phyloP scores from a whole-genome alignment of 352 stramenopile species.

The Blastocystis sp. region DNA sequence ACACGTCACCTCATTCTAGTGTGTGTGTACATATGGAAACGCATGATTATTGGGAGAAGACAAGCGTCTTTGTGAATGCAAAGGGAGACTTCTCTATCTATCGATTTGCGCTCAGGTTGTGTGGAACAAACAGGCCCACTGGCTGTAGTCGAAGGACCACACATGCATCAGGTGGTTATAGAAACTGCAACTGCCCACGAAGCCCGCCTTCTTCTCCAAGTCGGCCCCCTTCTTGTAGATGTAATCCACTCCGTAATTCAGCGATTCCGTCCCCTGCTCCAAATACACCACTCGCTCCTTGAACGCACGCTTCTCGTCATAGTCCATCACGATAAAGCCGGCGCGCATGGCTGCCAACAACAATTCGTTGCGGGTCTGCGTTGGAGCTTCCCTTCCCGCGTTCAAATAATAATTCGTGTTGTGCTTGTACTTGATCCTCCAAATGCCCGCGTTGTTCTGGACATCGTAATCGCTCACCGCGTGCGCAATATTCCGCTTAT shows the following conservation, averaged over 20 bases:
- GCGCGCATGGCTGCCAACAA: constrained; percentile 44
- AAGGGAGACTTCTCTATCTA: not conserved
- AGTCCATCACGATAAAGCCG: constrained; percentile 51
- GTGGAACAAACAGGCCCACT: constrained; percentile 62
- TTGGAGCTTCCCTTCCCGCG: no score
- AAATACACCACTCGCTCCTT: constrained; percentile 35
- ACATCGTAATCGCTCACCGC: constrained; percentile 45
- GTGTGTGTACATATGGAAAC: no score
- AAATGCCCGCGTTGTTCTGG: constrained; percentile 62
- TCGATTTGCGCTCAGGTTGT: not conserved
- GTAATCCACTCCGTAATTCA: constrained; percentile 68
- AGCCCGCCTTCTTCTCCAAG: not conserved
- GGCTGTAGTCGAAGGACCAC: constrained; percentile 19
- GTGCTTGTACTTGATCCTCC: constrained; percentile 68
- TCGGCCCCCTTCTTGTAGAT: constrained; percentile 28
- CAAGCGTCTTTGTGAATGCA: constrained; percentile 2
- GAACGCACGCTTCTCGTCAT: not conserved
- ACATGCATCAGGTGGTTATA: constrained; percentile 69
- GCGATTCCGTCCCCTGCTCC: constrained; percentile 51
- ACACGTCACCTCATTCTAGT: not conserved
- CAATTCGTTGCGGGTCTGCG: constrained; percentile 1
- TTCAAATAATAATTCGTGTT: constrained; percentile 50
- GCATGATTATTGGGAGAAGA: not conserved
- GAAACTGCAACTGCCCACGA: constrained; percentile 58
- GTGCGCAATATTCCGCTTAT: constrained; percentile 14